Base-by-base conservation (phyloP, 2,329 filamentous ascomycete genomes). In the Tolypocladium paradoxum region DNA sequence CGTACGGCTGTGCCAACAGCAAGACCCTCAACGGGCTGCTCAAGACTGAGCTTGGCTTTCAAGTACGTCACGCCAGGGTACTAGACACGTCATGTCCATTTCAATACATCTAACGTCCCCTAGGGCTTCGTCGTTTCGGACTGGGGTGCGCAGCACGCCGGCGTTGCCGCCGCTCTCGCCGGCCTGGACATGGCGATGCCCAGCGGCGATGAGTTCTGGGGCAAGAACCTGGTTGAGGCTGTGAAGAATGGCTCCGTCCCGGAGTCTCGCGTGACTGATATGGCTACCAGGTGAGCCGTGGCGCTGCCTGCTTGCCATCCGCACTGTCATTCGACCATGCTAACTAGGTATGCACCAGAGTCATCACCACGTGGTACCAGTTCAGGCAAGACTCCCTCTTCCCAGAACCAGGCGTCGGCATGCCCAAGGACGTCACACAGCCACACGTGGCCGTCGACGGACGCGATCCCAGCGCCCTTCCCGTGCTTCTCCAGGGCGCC, bases 141-240 rank as follows among this genome's bases (percentile, higher is more conserved):
- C 62, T 89, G 85, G 83, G 65, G 69, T 34, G 85, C 83, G 1
- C 83, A 86, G 52, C 83, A 87, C 57, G 71, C 79, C 0, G 84
- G 84, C 36, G 77, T 85, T 12, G 76, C 76, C 1, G 77, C 76
- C 5, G 76, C 84, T 1, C 68, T 84, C 53, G 82, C 84, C 3
- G 87, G 87, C 31, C 65, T 90, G 31, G 86, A 90, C 62, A 82
- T 88, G 78, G 78, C 77, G 12, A 89, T 90, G 86, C 84, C 84
- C 0, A 68, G 57, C 9, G 67, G 62, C 1, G 61, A 61, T 4
- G 49, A 55, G 0, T 70, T 68, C 51, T 81, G 76, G 76, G 68
- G 71, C 14, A 57, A 64, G 4, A 85, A 88, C 22, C 73, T 88
- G 0, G 70, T 74, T 1, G 66, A 74, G 5, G 79, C 83, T 0